phyloP scores from a whole-genome alignment of 176 grass and related monocot genomes.

The Phragmites australis region DNA sequence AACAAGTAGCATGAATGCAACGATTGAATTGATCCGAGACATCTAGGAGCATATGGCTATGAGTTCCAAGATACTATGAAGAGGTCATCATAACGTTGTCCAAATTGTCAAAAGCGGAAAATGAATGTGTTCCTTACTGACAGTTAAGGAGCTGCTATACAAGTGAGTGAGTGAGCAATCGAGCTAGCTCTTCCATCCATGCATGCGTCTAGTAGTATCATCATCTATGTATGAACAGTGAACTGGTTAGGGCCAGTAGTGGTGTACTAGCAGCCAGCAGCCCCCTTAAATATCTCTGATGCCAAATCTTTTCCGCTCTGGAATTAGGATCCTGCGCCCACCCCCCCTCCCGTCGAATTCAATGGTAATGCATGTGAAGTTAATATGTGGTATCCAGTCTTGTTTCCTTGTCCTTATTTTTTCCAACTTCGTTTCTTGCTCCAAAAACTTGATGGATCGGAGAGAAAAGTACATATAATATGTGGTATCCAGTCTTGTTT shows the following conservation, averaged over 20 bases:
- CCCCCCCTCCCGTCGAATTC: constrained; percentile 31
- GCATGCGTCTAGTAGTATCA: not conserved
- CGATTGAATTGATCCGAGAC: not conserved
- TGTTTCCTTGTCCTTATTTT: not conserved
- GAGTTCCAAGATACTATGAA: not conserved
- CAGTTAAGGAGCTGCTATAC: not conserved
- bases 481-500: not conserved
- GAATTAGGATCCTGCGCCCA: constrained; percentile 35
- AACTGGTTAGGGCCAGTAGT: constrained; percentile 15
- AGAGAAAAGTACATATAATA: too few relatives aligned
- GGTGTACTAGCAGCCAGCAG: not conserved
- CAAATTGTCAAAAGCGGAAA: constrained; percentile 40
- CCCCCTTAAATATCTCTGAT: constrained; percentile 31
- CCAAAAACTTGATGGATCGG: not conserved
- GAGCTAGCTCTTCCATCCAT: not conserved
- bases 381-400: constrained; percentile 7
- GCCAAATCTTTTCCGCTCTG: constrained; percentile 34
- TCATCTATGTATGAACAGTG: constrained; percentile 23
- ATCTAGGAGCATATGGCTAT: not conserved
- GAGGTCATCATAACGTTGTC: not conserved
- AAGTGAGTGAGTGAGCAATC: not conserved
- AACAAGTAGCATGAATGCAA: not conserved
- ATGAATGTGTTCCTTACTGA: constrained; percentile 26
- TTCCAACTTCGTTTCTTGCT: not conserved
- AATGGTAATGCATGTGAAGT: constrained; percentile 23